phyloP scores from a whole-genome alignment of 1,284 basidiomycete genomes.

The Takashimella tepidaria region DNA sequence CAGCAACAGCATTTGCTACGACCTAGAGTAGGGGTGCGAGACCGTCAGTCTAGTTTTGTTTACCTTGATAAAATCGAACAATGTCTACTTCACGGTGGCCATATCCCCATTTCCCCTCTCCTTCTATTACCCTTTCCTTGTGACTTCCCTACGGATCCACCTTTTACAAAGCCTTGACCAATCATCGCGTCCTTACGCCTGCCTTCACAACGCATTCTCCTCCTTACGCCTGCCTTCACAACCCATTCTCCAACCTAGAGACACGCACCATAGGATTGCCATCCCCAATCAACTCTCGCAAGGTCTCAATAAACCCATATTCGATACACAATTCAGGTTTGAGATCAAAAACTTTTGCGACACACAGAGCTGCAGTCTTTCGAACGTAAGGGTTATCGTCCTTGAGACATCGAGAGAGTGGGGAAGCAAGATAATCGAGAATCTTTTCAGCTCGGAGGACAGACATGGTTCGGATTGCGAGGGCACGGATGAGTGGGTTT shows the following conservation, averaged over 20 bases:
- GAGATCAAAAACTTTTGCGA: slow-evolving; percentile 94
- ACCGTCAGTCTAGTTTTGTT: no score
- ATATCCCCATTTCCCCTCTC: no score
- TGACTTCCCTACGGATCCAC: neutral
- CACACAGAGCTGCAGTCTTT: slow-evolving; percentile 90
- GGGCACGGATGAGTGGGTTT: slow-evolving; percentile 90
- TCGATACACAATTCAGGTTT: slow-evolving; percentile 93
- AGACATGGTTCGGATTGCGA: slow-evolving; percentile 97
- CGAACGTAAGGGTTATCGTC: slow-evolving; percentile 98
- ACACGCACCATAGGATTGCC: slow-evolving; percentile 87
- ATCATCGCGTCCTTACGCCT: no score
- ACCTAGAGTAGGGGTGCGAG: slow-evolving; percentile 49
- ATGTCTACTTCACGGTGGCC: no score
- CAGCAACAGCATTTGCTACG: slow-evolving; percentile 95
- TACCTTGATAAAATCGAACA: no score
- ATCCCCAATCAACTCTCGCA: slow-evolving; percentile 66
- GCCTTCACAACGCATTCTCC: neutral
- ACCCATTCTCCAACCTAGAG: neutral
- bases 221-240: neutral
- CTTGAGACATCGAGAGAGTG: slow-evolving; percentile 79
- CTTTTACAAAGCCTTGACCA: no score
- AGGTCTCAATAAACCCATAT: slow-evolving; percentile 84
- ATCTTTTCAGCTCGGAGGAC: slow-evolving; percentile 97
- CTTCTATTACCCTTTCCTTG: neutral
- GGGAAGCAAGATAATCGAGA: slow-evolving; percentile 94